These are phyloP conservation scores for Tetrahymena elliotti DNA, from an alignment of 73 alveolate genomes.

Conservation along the genomic window DNA sequence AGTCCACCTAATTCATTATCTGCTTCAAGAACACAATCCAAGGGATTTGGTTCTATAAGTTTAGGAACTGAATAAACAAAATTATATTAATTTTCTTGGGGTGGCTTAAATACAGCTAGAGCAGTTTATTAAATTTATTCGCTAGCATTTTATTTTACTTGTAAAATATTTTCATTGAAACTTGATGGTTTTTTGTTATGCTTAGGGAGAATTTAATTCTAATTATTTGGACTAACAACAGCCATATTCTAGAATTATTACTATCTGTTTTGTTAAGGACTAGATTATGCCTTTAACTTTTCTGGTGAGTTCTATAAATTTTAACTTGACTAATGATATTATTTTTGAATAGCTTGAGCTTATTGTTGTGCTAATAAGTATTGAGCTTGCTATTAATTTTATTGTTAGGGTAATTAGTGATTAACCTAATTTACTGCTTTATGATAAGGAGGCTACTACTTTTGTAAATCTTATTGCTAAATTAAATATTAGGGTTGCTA, in stretches of 20 bases:
- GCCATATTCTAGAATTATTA: neutral
- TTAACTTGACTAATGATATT: neutral
- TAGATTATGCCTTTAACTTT: neutral
- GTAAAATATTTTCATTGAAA: neutral
- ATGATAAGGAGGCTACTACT: neutral
- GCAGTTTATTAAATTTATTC: neutral
- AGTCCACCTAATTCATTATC: slow-evolving; percentile 29
- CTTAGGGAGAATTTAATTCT: neutral
- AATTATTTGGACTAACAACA: neutral
- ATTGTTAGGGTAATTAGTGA: neutral
- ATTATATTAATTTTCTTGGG: neutral
- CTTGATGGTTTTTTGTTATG: neutral
- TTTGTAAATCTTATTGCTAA: neutral
- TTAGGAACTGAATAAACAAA: slow-evolving; percentile 34
- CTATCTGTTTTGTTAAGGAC: neutral
- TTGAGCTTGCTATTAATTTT: neutral
- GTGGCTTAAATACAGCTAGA: neutral
- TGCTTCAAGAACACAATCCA: slow-evolving; percentile 35
- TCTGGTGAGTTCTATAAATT: neutral
- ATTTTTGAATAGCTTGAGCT: neutral
- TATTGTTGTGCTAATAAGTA: neutral
- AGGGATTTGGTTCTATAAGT: slow-evolving; percentile 39
- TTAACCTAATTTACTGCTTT: neutral
- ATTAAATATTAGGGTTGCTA: neutral
- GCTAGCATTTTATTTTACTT: neutral